Percentiles rank a stretch among this genome's conserved stretches.
phyloP scores from a whole-genome alignment of 768 basidiomycete species.

The Boletus rubropictus region DNA sequence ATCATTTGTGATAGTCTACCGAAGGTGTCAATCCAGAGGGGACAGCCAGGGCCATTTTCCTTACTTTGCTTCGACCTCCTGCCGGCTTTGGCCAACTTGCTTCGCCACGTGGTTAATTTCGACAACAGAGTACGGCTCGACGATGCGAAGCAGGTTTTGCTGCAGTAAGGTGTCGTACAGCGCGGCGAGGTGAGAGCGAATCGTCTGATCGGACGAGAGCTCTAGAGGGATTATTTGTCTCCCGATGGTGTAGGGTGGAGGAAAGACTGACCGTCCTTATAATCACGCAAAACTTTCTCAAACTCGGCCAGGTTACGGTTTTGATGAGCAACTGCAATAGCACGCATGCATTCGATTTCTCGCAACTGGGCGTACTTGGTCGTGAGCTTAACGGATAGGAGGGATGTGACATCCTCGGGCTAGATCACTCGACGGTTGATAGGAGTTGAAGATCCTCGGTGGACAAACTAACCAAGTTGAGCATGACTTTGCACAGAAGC shows the following conservation, averaged over 20 bases:
- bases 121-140: conserved; percentile 92
- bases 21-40: conserved; percentile 2
- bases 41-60: conserved; percentile 20
- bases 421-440: conserved; percentile 26
- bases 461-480: conserved; percentile 66
- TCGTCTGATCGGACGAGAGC: conserved; percentile 91
- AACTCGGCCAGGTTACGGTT: conserved; percentile 86
- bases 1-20: conserved; percentile 95
- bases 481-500: conserved; percentile 97
- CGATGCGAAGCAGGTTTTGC: conserved; percentile 91
- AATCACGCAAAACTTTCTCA: conserved; percentile 80
- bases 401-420: conserved; percentile 90
- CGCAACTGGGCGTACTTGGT: conserved; percentile 79
- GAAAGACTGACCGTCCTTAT: conserved; percentile 58
- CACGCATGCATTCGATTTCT: conserved; percentile 94
- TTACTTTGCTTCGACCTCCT: conserved; percentile 88
- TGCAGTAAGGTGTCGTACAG: conserved; percentile 95
- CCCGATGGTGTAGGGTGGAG: background rate
- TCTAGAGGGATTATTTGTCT: conserved; percentile 42
- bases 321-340: conserved; percentile 90
- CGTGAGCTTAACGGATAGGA: conserved; percentile 83
- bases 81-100: conserved; percentile 79
- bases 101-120: conserved; percentile 87
- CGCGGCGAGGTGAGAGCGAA: conserved; percentile 88
- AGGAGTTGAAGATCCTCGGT: background rate